Evolutionary conservation across 371 early-diverging fungal species (phyloP), one percentile per base, ranked within the genome.

Genomic region (Mucor lusitanicus): DNA sequence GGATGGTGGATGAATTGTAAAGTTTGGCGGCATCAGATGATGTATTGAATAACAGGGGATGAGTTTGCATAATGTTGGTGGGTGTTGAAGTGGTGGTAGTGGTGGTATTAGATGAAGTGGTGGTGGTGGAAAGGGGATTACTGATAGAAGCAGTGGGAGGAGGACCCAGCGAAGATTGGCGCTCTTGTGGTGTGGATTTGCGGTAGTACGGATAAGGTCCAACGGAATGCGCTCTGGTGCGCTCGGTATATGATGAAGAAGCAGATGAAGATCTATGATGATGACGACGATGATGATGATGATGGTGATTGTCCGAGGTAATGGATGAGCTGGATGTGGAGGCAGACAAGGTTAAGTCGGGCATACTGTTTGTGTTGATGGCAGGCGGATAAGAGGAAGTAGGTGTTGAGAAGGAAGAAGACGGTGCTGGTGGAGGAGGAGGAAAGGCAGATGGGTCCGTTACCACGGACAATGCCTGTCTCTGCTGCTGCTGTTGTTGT

Each of bases 171-270:
- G 72, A 72, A 6, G 72, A 61, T 23, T 67, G 72, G 33, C 72
- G 39, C 55, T 72, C 72, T 48, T 63, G 67, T 30, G 65, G 61
- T 2, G 68, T 65, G 0, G 60, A 59, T 50, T 67, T 68, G 17
- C 60, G 69, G 50, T 69, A 68, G 59, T 65, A 67, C 7, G 78
- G 77, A 42, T 78, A 81, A 2, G 75, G 75, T 2, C 81, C 81
- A 1, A 78, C 74, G 0, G 81, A 81, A 53, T 78, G 79, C 2
- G 81, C 77, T 35, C 81, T 71, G 46, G 68, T 65, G 13, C 79
- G 73, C 28, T 65, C 74, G 25, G 60, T 64, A 21, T 63, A 19
- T 25, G 65, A 28, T 42, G 68, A 63, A 37, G 68, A 30, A 17
- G 77, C 62, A 17, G 67, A 53, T 42, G 67, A 59, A 21, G 62